Evolutionary conservation across 805 yeast species (phyloP).

Genomic region (Kuraishia floccosa): DNA sequence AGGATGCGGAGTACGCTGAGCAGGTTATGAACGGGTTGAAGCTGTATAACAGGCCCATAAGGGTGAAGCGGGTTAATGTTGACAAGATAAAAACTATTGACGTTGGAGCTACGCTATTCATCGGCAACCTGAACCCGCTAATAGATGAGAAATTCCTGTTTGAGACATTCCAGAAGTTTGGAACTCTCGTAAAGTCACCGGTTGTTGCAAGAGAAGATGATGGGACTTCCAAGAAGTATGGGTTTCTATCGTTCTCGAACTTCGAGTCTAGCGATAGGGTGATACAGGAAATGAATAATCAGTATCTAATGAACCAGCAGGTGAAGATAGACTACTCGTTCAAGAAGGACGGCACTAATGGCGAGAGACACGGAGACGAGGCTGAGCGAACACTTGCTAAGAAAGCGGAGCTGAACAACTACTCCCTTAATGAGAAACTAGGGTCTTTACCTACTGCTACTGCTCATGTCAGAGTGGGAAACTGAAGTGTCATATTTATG

Average conservation of each 20-base stretch:
- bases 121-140: constrained; percentile 54
- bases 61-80: constrained; percentile 40
- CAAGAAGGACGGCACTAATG: constrained; percentile 40
- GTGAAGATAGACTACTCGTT: constrained; percentile 59
- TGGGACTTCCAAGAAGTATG: constrained; percentile 50
- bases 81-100: constrained; percentile 6
- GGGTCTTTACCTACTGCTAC: too few relatives aligned
- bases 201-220: constrained; percentile 35
- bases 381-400: constrained; percentile 64
- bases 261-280: constrained; percentile 68
- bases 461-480: too few relatives aligned
- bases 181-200: constrained; percentile 42
- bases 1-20: constrained; percentile 63
- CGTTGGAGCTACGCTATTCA: constrained; percentile 40
- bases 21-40: constrained; percentile 48
- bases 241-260: constrained; percentile 50
- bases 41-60: constrained; percentile 49
- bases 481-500: too few relatives aligned
- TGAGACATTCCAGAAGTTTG: constrained; percentile 60
- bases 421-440: neutral
- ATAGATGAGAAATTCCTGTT: constrained; percentile 48
- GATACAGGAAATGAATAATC: constrained; percentile 54
- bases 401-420: constrained; percentile 39
- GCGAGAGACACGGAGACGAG: constrained; percentile 66
- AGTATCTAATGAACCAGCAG: constrained; percentile 54